phyloP scores from a whole-genome alignment of 768 basidiomycete genomes.

The Boletus pseudopeckii region DNA sequence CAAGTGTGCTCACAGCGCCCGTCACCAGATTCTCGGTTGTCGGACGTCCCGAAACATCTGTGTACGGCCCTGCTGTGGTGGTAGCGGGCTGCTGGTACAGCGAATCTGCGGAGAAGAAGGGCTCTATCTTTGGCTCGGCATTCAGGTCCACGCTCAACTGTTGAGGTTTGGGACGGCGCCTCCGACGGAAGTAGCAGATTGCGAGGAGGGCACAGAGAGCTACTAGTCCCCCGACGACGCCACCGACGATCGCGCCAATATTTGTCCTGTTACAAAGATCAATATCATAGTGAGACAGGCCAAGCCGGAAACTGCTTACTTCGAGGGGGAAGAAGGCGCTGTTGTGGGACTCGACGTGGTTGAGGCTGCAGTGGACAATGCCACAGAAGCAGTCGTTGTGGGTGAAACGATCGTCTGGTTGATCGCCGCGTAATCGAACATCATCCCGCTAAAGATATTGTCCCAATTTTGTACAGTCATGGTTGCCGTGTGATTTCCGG shows the following conservation, averaged over 20 bases:
- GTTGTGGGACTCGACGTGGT: background rate
- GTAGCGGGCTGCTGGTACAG: background rate
- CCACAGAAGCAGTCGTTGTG: background rate
- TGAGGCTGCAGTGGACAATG: background rate
- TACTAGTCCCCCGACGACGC: conserved; percentile 10
- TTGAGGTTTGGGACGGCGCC: background rate
- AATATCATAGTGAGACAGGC: background rate
- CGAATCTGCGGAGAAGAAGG: background rate
- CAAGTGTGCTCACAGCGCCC: background rate
- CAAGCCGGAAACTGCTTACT: background rate
- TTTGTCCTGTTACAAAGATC: background rate
- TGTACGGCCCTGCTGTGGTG: background rate
- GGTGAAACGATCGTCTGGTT: conserved; percentile 13
- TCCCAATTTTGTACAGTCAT: conserved; percentile 14
- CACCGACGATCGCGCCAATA: conserved; percentile 11
- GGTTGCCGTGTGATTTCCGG: conserved; percentile 13
- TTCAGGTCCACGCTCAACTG: background rate
- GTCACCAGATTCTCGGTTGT: background rate
- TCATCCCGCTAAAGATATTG: conserved; percentile 12
- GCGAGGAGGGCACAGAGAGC: conserved; percentile 5
- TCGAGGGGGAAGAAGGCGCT: background rate
- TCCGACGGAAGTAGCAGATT: conserved; percentile 2
- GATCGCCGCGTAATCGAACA: conserved; percentile 18
- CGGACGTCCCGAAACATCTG: background rate
- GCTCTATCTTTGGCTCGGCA: background rate